phyloP scores from a whole-genome alignment of 139 green algal species.

The Chlamydomonas sphaeroides region DNA sequence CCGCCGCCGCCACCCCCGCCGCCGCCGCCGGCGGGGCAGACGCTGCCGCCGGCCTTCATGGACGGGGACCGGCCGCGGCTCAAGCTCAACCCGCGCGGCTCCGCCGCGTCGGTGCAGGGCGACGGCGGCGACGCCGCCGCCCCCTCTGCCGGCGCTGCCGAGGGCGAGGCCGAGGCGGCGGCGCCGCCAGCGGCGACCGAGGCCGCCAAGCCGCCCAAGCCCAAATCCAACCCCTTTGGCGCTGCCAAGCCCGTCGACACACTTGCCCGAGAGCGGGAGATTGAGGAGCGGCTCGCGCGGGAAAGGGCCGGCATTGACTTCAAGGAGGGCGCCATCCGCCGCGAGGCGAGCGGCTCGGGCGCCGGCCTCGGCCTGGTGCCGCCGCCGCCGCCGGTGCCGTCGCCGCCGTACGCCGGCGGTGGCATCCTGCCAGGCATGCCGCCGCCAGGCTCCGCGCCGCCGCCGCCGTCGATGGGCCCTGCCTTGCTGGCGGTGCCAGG shows the following conservation, averaged over 20 bases:
- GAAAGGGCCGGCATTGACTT: slow-evolving; percentile 17
- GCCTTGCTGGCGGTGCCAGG: too few relatives aligned
- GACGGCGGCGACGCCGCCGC: neutral
- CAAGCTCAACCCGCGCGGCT: slow-evolving; percentile 14
- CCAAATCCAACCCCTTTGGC: slow-evolving; percentile 50
- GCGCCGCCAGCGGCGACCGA: neutral
- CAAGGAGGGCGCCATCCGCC: neutral
- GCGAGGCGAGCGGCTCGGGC: neutral
- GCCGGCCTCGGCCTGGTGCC: neutral
- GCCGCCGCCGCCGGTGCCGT: too few relatives aligned
- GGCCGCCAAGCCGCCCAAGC: slow-evolving; percentile 1
- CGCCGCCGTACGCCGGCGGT: too few relatives aligned
- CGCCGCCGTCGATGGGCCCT: too few relatives aligned
- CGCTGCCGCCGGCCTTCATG: neutral
- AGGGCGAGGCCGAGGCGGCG: neutral
- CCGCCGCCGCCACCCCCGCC: slow-evolving; percentile 5
- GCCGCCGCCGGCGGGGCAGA: neutral
- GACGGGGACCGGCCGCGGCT: slow-evolving; percentile 28
- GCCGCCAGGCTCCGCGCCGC: too few relatives aligned
- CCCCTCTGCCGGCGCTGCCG: too few relatives aligned
- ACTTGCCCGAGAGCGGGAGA: slow-evolving; percentile 26
- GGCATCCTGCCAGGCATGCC: too few relatives aligned
- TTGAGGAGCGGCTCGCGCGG: slow-evolving; percentile 38
- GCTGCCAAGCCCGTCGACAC: slow-evolving; percentile 44
- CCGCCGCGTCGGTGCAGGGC: neutral